Conservation (phyloP, 148 eudicot genomes). For the Amaranthus hypochondriacus region DNA sequence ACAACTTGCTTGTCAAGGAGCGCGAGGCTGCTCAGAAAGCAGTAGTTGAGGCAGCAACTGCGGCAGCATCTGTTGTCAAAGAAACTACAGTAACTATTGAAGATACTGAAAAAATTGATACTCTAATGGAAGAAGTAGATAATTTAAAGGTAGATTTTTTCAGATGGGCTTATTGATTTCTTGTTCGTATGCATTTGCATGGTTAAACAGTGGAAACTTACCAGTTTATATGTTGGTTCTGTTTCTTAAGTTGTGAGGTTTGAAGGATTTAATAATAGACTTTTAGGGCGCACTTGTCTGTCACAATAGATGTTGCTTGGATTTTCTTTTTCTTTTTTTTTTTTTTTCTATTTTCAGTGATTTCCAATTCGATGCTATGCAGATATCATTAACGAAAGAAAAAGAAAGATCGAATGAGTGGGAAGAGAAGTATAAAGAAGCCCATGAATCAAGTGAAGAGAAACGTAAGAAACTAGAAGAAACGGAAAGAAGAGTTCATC, state of each 20-base stretch:
- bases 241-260: not conserved
- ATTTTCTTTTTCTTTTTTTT: not conserved
- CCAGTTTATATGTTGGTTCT: not conserved
- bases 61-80: constrained; percentile 41
- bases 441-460: constrained; percentile 65
- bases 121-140: constrained; percentile 62
- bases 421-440: constrained; percentile 63
- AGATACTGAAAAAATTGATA: constrained; percentile 62
- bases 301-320: not conserved
- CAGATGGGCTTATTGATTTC: not conserved
- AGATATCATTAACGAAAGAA: constrained; percentile 67
- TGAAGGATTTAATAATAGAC: not conserved
- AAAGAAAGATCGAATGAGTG: constrained; percentile 67
- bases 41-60: constrained; percentile 43
- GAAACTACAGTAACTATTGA: constrained; percentile 69
- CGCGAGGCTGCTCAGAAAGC: constrained; percentile 59
- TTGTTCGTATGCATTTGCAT: not conserved
- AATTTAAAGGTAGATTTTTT: constrained; percentile 55
- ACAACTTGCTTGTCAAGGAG: constrained; percentile 52
- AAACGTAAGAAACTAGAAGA: constrained; percentile 73
- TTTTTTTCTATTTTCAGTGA: not conserved
- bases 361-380: constrained; percentile 17
- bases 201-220: not conserved
- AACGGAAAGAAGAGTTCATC: constrained; percentile 81
- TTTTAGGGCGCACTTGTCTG: not conserved